phyloP scores from a whole-genome alignment of 345 rosid genomes.

The Schrenkiella parvula region DNA sequence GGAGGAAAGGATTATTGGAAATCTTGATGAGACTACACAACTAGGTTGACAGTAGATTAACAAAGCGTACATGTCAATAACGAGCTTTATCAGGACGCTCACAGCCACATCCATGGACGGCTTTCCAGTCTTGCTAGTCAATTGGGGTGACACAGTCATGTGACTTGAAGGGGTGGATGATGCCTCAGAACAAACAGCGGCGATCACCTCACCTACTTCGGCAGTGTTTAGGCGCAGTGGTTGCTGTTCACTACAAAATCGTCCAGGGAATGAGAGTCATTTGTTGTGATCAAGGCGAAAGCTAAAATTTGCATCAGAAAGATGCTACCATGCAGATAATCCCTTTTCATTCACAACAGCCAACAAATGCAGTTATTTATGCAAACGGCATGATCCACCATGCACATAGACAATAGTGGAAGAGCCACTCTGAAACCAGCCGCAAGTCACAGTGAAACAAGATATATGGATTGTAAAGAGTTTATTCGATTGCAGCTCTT shows the following conservation, averaged over 20 bases:
- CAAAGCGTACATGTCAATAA: constrained; percentile 84
- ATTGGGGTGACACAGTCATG: constrained; percentile 70
- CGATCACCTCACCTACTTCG: constrained; percentile 92
- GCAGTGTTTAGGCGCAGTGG: constrained; percentile 80
- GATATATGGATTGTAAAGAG: not conserved
- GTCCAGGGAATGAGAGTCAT: constrained; percentile 24
- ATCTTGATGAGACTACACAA: constrained; percentile 11
- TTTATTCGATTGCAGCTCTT: constrained; percentile 11
- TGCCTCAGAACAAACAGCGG: constrained; percentile 92
- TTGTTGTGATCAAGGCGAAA: constrained; percentile 12
- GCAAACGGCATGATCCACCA: not conserved
- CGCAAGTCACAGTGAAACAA: constrained; percentile 13
- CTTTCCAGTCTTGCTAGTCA: constrained; percentile 75
- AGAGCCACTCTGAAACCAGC: constrained; percentile 10
- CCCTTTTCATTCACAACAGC: constrained; percentile 13
- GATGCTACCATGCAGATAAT: constrained; percentile 12
- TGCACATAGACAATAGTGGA: constrained; percentile 10
- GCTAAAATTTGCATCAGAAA: constrained; percentile 15
- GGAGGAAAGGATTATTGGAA: not conserved
- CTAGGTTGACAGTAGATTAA: not conserved
- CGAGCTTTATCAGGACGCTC: constrained; percentile 95
- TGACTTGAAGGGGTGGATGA: constrained; percentile 51
- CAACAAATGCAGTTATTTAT: constrained; percentile 7
- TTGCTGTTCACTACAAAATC: constrained; percentile 83
- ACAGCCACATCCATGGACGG: constrained; percentile 95